phyloP scores from a whole-genome alignment of 208 protist species.

The Trypanosoma congolense region DNA sequence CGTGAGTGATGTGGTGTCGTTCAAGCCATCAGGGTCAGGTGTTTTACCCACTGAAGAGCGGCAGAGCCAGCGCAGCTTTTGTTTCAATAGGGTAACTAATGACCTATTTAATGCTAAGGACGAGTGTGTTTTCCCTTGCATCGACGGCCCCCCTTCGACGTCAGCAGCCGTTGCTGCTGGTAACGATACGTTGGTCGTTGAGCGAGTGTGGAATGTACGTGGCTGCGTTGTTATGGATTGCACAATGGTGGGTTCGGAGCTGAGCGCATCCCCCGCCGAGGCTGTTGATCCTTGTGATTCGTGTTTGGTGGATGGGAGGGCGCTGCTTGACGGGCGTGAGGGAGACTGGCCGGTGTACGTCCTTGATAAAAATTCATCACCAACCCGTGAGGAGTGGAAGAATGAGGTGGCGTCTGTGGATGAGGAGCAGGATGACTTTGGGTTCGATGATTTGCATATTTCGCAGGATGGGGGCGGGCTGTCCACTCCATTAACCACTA shows the following conservation, averaged over 20 bases:
- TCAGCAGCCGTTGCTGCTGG: neutral
- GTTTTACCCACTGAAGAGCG: no score
- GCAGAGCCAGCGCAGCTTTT: no score
- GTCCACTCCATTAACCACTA: neutral
- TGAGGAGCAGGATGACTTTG: constrained; percentile 32
- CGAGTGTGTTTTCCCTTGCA: no score
- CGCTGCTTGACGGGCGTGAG: no score
- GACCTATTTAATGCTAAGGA: no score
- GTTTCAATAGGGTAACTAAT: no score
- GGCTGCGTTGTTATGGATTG: constrained; percentile 25
- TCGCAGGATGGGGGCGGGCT: constrained; percentile 1
- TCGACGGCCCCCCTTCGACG: no score
- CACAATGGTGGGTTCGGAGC: no score
- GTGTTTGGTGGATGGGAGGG: no score
- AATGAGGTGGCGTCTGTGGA: constrained; percentile 5
- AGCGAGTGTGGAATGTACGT: constrained; percentile 17
- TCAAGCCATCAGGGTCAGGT: no score
- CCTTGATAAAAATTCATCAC: constrained; percentile 9
- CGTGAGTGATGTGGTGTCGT: neutral
- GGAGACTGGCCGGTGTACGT: constrained; percentile 15
- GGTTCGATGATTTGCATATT: constrained; percentile 32
- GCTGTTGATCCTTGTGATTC: neutral
- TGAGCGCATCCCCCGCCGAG: neutral
- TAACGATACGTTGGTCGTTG: constrained; percentile 4
- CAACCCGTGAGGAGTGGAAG: neutral